Evolutionary conservation across 768 basidiomycete species (phyloP), one percentile per base, ranked within the genome.

Genomic region (Lactarius indigo): DNA sequence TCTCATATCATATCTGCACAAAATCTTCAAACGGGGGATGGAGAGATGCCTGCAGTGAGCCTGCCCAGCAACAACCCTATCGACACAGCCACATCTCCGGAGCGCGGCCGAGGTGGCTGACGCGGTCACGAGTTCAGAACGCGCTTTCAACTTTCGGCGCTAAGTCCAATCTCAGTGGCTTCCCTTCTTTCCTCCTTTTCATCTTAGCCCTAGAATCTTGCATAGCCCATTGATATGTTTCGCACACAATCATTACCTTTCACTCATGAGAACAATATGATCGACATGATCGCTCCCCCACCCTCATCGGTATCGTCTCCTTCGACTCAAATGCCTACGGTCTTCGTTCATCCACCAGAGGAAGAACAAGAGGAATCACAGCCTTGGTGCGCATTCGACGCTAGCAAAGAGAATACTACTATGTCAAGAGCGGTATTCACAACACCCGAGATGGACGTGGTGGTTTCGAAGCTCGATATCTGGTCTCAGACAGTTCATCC

Each of bases 301-400:
- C 74, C 73, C 2, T 72, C 74, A n/a, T 74, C 76, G 12, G 64
- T 72, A 30, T 65, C 73, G 41, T 70, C 71, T 56, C 63, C 66
- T 47, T n/a, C 64, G 28, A 42, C 64, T n/a, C 70, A 66, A 39
- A 68, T 76, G 57, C 78, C 78, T 6, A 72, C 76, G 58, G 78
- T 79, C 20, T 72, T 77, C 66, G 76, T 79, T 18, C 74, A 74
- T 31, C 77, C 78, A 9, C 78, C 78, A 18, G 78, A 79, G 64
- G 78, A 78, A 52, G 78, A 79, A 62, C 76, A 76, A 44, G 70
- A 71, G 5, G 71, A 73, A 13, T 74, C 73, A 20, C 76, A 75
- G 18, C 78, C 78, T 2, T 78, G 71, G 64, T 75, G 73, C 55
- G 76, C 74, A 39, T 79, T 77, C 59, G 74, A 79, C 55, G 77